phyloP scores from a whole-genome alignment of 768 basidiomycete genomes.

The Amanita pallidorosea region DNA sequence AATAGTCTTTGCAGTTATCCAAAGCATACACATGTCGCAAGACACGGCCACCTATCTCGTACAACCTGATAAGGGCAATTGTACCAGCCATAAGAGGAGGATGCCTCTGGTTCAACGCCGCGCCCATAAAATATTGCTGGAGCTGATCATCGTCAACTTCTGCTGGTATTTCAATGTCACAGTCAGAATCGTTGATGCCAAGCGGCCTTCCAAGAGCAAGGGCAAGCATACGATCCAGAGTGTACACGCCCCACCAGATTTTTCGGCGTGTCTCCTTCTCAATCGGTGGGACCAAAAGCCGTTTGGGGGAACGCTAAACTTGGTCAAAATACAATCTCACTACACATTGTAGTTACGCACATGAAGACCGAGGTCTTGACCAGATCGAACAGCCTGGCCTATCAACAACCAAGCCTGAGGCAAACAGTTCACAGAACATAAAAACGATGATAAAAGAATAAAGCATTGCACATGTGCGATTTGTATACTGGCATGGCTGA shows the following conservation, averaged over 20 bases:
- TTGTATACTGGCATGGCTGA: conserved; percentile 80
- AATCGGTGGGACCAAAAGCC: conserved; percentile 54
- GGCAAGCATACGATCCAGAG: conserved; percentile 85
- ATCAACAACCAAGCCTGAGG: conserved; percentile 92
- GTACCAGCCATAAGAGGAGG: conserved; percentile 77
- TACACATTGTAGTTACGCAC: conserved; percentile 34
- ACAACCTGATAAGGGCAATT: conserved; percentile 64
- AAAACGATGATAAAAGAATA: conserved; percentile 79
- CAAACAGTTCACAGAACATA: conserved; percentile 88
- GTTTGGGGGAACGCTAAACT: conserved; percentile 68
- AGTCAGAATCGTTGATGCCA: conserved; percentile 82
- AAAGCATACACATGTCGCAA: conserved; percentile 76
- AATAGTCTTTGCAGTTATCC: conserved; percentile 62
- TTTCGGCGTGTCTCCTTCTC: conserved; percentile 87
- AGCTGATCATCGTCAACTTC: conserved; percentile 77
- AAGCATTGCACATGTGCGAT: conserved; percentile 85
- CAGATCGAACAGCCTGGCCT: conserved; percentile 82
- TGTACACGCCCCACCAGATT: conserved; percentile 93
- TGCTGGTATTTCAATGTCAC: conserved; percentile 79
- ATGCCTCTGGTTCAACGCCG: conserved; percentile 39
- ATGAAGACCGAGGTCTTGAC: conserved; percentile 87
- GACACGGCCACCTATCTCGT: conserved; percentile 77
- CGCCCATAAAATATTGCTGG: conserved; percentile 61
- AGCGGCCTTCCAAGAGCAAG: conserved; percentile 82
- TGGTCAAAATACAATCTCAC: conserved; percentile 10